Percentiles rank a stretch among this genome's conserved stretches.
Conservation (phyloP, 2,329 filamentous ascomycete species). For the Didymella pinodella region DNA sequence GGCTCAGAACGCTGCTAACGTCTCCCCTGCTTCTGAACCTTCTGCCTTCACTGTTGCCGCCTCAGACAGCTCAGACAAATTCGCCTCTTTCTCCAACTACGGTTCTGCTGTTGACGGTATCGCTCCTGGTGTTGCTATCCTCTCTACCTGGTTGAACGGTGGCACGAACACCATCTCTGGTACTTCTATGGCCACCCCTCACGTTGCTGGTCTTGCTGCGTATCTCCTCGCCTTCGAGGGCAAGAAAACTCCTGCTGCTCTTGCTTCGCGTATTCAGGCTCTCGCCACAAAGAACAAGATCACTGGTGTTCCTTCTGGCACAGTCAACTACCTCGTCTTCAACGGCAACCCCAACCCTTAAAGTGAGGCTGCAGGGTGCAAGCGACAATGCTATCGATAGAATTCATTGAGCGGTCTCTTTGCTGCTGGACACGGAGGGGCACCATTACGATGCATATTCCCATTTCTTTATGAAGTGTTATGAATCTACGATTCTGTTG, state of each 20-base stretch:
- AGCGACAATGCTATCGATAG: background rate
- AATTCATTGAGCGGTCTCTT: conserved; percentile 4
- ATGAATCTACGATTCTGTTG: background rate
- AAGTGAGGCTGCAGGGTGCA: background rate
- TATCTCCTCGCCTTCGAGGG: conserved; percentile 68
- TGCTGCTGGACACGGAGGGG: background rate
- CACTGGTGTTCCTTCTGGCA: conserved; percentile 56
- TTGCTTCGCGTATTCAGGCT: conserved; percentile 58
- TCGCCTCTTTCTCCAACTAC: conserved; percentile 53
- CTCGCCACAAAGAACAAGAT: conserved; percentile 53
- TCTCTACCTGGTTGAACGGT: conserved; percentile 58
- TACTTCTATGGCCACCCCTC: conserved; percentile 34
- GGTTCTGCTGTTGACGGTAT: conserved; percentile 51
- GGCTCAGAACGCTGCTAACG: conserved; percentile 41
- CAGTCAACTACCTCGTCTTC: conserved; percentile 63
- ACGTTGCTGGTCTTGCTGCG: conserved; percentile 67
- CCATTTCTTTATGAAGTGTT: conserved; percentile 3
- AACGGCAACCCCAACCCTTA: conserved; percentile 54
- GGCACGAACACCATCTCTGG: conserved; percentile 58
- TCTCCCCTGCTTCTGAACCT: conserved; percentile 51
- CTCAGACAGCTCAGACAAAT: conserved; percentile 47
- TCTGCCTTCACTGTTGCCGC: conserved; percentile 53
- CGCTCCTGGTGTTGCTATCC: conserved; percentile 52
- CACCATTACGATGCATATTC: background rate
- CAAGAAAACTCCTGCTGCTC: conserved; percentile 55